A percentile compares a stretch with the other conserved stretches of the same genome.
phyloP scores from a whole-genome alignment of 768 basidiomycete genomes.

The Collybia mongolica region DNA sequence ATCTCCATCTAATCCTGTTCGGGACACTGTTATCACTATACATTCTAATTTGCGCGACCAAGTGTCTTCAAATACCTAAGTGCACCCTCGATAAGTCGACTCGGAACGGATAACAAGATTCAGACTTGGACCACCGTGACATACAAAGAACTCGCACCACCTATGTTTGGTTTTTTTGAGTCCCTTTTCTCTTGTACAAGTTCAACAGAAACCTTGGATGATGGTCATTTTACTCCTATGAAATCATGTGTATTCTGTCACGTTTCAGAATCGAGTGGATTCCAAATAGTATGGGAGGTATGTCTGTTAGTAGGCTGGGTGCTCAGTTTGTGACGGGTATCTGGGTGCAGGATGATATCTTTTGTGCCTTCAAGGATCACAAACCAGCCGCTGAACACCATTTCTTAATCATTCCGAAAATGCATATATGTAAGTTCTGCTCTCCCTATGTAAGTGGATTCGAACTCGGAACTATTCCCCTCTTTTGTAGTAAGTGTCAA shows the following conservation, averaged over 20 bases:
- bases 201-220: slow-evolving; percentile 1
- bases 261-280: slow-evolving; percentile 38
- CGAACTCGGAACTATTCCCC: background rate
- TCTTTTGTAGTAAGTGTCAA: slow-evolving; percentile 51
- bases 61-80: too few relatives aligned
- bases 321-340: background rate
- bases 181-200: slow-evolving; percentile 9
- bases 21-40: too few relatives aligned
- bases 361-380: slow-evolving; percentile 51
- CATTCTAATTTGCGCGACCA: too few relatives aligned
- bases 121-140: too few relatives aligned
- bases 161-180: slow-evolving; percentile 9
- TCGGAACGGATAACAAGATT: too few relatives aligned
- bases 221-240: background rate
- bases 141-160: background rate
- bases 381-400: slow-evolving; percentile 50
- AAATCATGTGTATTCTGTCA: slow-evolving; percentile 43
- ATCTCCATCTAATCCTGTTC: too few relatives aligned
- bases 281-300: slow-evolving; percentile 52
- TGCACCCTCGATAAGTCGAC: too few relatives aligned
- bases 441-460: background rate
- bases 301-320: background rate
- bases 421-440: slow-evolving; percentile 43
- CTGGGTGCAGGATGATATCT: slow-evolving; percentile 37
- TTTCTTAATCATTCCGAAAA: slow-evolving; percentile 49